Evolutionary conservation across 345 rosid species (phyloP).

Genomic region (Schrenkiella parvula): DNA sequence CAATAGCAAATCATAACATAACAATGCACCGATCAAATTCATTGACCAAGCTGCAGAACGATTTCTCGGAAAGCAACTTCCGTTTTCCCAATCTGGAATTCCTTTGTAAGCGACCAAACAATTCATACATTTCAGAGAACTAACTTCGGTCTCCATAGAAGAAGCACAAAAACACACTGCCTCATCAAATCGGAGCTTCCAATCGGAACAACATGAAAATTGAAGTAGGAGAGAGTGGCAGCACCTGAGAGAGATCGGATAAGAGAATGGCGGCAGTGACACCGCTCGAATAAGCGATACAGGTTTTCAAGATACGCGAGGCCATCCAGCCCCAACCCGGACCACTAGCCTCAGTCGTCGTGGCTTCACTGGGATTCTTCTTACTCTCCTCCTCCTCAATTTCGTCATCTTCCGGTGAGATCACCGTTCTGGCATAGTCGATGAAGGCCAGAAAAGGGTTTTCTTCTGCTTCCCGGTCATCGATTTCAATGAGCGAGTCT

Average conservation of each 20-base stretch:
- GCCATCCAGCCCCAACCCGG: slow-evolving; percentile 90
- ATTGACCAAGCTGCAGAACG: neutral
- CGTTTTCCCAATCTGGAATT: neutral
- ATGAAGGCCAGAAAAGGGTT: slow-evolving; percentile 76
- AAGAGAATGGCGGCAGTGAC: slow-evolving; percentile 84
- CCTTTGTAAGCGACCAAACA: neutral
- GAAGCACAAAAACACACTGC: neutral
- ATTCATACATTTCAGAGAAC: neutral
- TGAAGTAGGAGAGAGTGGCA: slow-evolving; percentile 4
- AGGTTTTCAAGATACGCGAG: slow-evolving; percentile 72
- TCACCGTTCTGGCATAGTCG: slow-evolving; percentile 58
- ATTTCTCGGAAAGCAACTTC: neutral
- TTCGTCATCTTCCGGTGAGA: slow-evolving; percentile 44
- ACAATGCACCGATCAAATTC: neutral
- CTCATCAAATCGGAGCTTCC: neutral
- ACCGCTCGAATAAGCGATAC: slow-evolving; percentile 82
- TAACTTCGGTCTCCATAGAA: neutral
- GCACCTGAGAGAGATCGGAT: slow-evolving; percentile 82
- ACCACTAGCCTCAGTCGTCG: slow-evolving; percentile 29
- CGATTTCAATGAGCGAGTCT: slow-evolving; percentile 40
- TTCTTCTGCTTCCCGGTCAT: slow-evolving; percentile 20
- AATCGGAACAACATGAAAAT: neutral
- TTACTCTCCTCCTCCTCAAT: neutral
- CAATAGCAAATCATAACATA: neutral
- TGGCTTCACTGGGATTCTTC: slow-evolving; percentile 10